These are phyloP conservation scores for Pyrenopolyporus hunteri DNA, from an alignment of 495 filamentous ascomycete genomes.

Conservation along the genomic window DNA sequence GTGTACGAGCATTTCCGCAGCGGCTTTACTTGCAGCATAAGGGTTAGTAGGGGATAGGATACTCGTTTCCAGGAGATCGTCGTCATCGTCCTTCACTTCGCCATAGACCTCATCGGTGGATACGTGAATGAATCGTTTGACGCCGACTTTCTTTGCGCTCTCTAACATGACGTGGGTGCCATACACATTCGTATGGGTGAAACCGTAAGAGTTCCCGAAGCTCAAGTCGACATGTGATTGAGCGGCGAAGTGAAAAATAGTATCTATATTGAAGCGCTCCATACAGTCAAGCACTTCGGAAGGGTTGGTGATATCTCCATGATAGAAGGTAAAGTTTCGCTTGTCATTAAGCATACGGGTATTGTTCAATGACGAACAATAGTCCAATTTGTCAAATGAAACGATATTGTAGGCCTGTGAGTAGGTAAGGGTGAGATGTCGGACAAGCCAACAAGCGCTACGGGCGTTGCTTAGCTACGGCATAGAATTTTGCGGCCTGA, in stretches of 20 bases:
- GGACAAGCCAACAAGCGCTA: conserved; percentile 72
- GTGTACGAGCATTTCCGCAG: conserved; percentile 80
- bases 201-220: conserved; percentile 73
- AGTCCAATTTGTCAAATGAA: conserved; percentile 79
- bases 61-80: conserved; percentile 65
- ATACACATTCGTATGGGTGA: conserved; percentile 73
- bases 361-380: conserved; percentile 75
- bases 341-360: conserved; percentile 62
- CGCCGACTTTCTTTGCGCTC: conserved; percentile 64
- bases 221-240: conserved; percentile 75
- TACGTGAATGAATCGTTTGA: conserved; percentile 73
- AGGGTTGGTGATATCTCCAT: conserved; percentile 70
- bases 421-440: conserved; percentile 71
- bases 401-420: conserved; percentile 72
- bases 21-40: conserved; percentile 78
- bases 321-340: conserved; percentile 76
- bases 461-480: conserved; percentile 13
- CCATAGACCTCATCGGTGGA: conserved; percentile 82
- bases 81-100: conserved; percentile 66
- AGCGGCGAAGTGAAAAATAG: conserved; percentile 78
- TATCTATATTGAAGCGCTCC: conserved; percentile 68
- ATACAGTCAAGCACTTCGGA: conserved; percentile 65
- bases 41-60: conserved; percentile 75
- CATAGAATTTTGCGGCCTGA: not conserved
- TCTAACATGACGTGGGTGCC: conserved; percentile 77